Conservation (phyloP, 73 alveolate species). For the Paramecium tetraurelia region DNA sequence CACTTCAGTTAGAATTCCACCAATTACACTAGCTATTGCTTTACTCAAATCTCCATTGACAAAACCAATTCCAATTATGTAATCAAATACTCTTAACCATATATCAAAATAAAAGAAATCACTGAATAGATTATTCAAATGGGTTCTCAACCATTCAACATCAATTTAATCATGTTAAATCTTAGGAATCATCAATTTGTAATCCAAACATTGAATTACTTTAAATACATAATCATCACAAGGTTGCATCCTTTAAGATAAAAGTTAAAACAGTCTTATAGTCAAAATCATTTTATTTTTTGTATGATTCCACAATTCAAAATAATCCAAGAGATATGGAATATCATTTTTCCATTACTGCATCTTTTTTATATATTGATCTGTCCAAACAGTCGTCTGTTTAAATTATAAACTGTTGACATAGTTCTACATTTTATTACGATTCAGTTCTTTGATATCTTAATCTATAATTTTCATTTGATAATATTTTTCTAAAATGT, state of each 20-base stretch:
- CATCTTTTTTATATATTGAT: background rate
- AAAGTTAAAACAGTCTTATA: background rate
- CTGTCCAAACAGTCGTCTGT: background rate
- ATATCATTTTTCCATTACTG: background rate
- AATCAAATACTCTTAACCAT: slow-evolving; percentile 44
- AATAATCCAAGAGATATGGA: background rate
- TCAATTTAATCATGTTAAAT: background rate
- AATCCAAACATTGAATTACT: background rate
- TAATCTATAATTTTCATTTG: background rate
- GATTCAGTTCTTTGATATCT: background rate
- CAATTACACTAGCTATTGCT: background rate
- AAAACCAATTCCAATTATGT: background rate
- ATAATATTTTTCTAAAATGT: background rate
- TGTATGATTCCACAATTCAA: background rate
- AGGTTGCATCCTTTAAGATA: background rate
- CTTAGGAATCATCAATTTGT: background rate
- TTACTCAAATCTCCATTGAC: background rate
- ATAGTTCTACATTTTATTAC: background rate
- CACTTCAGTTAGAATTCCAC: background rate
- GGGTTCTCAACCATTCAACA: background rate
- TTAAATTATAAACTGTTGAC: background rate
- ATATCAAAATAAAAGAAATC: slow-evolving; percentile 41
- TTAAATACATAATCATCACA: background rate
- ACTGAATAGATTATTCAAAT: background rate
- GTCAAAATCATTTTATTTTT: background rate